These are phyloP conservation scores for Lactarius hatsudake DNA, from an alignment of 768 basidiomycete species.

Conservation along the genomic window DNA sequence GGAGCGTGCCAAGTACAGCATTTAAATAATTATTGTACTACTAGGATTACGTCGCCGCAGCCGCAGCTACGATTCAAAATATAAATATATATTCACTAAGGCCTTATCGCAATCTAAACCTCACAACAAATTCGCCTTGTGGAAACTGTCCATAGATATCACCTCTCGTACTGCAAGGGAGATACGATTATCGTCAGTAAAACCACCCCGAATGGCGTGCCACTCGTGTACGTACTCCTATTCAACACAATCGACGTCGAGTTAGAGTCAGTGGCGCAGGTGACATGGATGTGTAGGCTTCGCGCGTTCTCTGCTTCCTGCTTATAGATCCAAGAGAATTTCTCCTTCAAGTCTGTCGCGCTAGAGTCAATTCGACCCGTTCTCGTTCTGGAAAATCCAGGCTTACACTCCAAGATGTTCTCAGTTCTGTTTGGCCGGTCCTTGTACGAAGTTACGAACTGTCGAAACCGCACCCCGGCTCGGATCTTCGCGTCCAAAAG, in stretches of 20 bases:
- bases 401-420: constrained; percentile 53
- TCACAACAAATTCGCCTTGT: constrained; percentile 30
- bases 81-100: neutral
- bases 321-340: constrained; percentile 49
- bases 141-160: constrained; percentile 29
- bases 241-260: constrained; percentile 48
- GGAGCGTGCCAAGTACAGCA: neutral
- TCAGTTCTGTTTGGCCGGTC: constrained; percentile 51
- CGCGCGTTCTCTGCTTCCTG: constrained; percentile 47
- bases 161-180: constrained; percentile 31
- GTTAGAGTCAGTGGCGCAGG: constrained; percentile 54
- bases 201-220: neutral
- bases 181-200: constrained; percentile 12
- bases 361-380: neutral
- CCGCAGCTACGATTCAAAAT: neutral
- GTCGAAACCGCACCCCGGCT: constrained; percentile 50
- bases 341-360: constrained; percentile 47
- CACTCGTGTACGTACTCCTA: constrained; percentile 40
- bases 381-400: neutral
- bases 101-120: neutral
- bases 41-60: neutral
- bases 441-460: constrained; percentile 54
- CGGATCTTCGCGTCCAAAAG: constrained; percentile 54
- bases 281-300: constrained; percentile 52
- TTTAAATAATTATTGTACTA: constrained; percentile 4